Evolutionary conservation across 1,139 yeast genomes (phyloP), one percentile per base, ranked within the genome.

Genomic region (Pichia norvegensis): DNA sequence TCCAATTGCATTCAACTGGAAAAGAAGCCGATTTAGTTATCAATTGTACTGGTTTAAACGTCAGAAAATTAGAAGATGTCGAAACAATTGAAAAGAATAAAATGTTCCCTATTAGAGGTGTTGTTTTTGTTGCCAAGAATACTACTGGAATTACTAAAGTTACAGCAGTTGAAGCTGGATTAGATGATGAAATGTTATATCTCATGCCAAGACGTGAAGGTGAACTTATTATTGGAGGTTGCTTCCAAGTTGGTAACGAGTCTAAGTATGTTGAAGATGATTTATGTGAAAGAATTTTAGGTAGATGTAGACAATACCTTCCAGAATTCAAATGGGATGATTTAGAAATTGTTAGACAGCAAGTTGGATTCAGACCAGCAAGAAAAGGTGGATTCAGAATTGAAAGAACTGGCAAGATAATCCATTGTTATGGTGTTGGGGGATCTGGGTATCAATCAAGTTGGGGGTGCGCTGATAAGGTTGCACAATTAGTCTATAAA

Each of bases 171-270:
- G 59, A 64, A 7, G 65, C 67, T 6, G 62, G 64, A 41, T 38
- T 39, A 9, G 44, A 13, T 56, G 65, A 66, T 41, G 79, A 75
- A 51, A 51, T 60, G 51, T 59, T 74, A 27, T 76, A 76, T 52
- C 59, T 72, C 17, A 69, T 75, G 69, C 80, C 81, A 7, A 59
- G 80, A 41, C 68, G 69, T 48, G 80, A 76, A 57, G 80, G 80
- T 14, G 80, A 79, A 2, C 63, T 72, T 21, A 70, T 74, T 27
- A 67, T 76, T 42, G 81, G 80, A 1, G 81, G 80, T 1, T 69
- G 76, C 51, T 69, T 71, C 52, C 54, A 61, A 17, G 52, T 64
- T 31, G 61, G 59, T 36, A 57, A 57, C 39, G 52, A 52, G 44
- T 53, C 57, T 20, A 54, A 55, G 1, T 52, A 53, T 1, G 71